Evolutionary conservation across 345 rosid genomes (phyloP), one percentile per base, ranked within the genome.

Genomic region (Camelina hispida): DNA sequence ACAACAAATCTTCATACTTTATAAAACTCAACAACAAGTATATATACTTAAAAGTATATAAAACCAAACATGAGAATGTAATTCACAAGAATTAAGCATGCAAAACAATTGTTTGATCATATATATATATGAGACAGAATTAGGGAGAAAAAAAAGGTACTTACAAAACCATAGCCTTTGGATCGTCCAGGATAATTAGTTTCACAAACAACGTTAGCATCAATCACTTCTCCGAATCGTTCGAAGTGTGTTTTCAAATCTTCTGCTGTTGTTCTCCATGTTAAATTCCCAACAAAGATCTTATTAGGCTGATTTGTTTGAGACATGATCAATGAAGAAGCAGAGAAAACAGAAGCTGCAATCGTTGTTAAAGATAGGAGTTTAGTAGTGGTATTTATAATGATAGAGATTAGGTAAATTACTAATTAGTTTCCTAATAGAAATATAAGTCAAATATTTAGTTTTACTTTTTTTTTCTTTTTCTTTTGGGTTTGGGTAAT

Each of bases 81-180:
- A 9, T 38, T 32, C 23, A 32, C 62, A 57, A 34, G 7, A 56
- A 28, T 23, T 23, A 23, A 28, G 30, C 30, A 28, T 28, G 16
- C 16, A 18, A 1, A n/a, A n/a, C n/a, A n/a, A n/a, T n/a, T n/a
- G n/a, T n/a, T n/a, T n/a, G n/a, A n/a, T n/a, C n/a, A n/a, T n/a
- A n/a, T 38, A 38, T 38, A 11, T 38, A 38, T 40, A 40, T 40
- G 15, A 15, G 5, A 7, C 7, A 2, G 52, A 47, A 7, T 47
- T 47, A n/a, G n/a, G 2, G 8, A 7, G 13, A 14, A 1, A 54
- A 7, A 16, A 17, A 15, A 0, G 3, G 5, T 14, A 68, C 75
- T 62, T 62, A 76, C 80, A 47, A 69, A 76, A 5, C 66, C 80
- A 62, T 62, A 76, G 34, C 80, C 70, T 69, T 69, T 76, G 1